Evolutionary conservation across 148 eudicot genomes (phyloP).

Genomic region (Fallopia convolvulus): DNA sequence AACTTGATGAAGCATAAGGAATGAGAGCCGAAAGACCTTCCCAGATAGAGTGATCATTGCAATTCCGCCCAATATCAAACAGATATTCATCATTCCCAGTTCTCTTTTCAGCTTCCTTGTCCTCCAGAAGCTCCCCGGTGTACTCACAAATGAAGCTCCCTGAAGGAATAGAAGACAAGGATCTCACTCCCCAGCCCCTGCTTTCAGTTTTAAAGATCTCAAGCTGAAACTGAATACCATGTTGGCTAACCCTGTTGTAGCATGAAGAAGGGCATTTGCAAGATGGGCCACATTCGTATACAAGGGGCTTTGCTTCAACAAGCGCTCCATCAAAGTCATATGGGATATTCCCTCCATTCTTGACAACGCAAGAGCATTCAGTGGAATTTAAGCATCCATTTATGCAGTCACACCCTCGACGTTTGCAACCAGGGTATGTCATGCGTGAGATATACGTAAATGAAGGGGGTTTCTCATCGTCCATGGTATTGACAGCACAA

Average conservation of each 20-base stretch:
- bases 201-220: conserved; percentile 84
- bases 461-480: conserved; percentile 53
- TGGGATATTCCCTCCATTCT: conserved; percentile 78
- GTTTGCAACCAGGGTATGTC: conserved; percentile 55
- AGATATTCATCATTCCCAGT: conserved; percentile 64
- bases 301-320: conserved; percentile 69
- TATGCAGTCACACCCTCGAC: conserved; percentile 58
- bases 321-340: conserved; percentile 70
- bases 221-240: conserved; percentile 65
- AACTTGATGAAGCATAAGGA: conserved; percentile 19
- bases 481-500: conserved; percentile 58
- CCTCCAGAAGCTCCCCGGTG: conserved; percentile 75
- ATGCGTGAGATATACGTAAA: conserved; percentile 55
- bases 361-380: conserved; percentile 53
- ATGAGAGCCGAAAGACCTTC: conserved; percentile 29
- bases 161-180: conserved; percentile 58
- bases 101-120: conserved; percentile 78
- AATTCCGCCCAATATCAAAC: conserved; percentile 80
- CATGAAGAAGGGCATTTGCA: conserved; percentile 84
- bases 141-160: conserved; percentile 95
- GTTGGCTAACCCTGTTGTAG: conserved; percentile 70
- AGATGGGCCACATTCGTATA: conserved; percentile 82
- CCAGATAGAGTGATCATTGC: conserved; percentile 33
- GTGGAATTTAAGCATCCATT: conserved; percentile 51
- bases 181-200: conserved; percentile 92